Evolutionary conservation across 495 filamentous ascomycete species (phyloP), one percentile per base, ranked within the genome.

Genomic region (Glonium stellatum): DNA sequence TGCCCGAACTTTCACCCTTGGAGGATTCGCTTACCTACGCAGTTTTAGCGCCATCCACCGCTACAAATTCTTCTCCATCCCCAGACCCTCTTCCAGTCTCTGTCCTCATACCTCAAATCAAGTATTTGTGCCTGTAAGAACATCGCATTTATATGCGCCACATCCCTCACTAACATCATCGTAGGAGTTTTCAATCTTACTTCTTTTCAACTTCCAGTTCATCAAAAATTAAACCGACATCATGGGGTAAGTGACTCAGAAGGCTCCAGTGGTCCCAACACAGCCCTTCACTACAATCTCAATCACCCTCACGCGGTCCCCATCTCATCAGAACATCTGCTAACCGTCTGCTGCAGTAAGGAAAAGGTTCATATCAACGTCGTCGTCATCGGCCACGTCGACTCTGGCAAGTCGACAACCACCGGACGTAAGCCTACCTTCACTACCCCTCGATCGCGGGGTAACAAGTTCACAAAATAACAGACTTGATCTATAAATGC

Each of bases 381-480:
- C 79, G 92, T 96, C 78, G 92, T 96, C 81, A 95, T 95, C 82
- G 91, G 92, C 81, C 91, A 98, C 86, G 93, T 98, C 90, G 92
- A 97, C 84, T 95, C 90, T 79, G 93, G 93, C 80, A 98, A 98
- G 87, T 97, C 92, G 58, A 98, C 93, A 74, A 98, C 93, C 76
- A 91, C 87, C 67, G 86, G 84, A 41, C 73, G 73, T 82, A 80
- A 79, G 80, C 68, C 61, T 62, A 22, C 48, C 54, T 61, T 57
- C 46, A 54, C 56, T 25, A 6, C 78, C 67, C 39, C 60, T 48
- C 63, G 23, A 60, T 23, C 48, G 61, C 50, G 64, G 54, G 55
- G 50, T 35, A 41, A 39, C 51, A 53, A 54, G 55, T 72, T 76
- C 63, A 75, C 72, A 73, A 54, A 62, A 31, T 55, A 34, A 57